Evolutionary conservation across 75 land plant species (phyloP).

Genomic region (Sequoia sempervirens): DNA sequence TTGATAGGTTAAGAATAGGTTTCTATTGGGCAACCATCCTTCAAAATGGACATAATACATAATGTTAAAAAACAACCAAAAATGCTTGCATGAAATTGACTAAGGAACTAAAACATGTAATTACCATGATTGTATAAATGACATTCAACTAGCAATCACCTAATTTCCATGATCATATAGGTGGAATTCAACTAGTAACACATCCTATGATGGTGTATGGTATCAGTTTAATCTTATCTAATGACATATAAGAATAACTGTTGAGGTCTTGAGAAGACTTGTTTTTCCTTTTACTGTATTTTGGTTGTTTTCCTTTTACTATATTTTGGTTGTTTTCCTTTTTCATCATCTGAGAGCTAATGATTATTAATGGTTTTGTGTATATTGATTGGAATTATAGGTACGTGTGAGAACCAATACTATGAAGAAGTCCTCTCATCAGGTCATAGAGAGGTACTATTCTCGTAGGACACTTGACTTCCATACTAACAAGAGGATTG

Average conservation of each 20-base stretch:
- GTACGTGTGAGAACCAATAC: conserved; percentile 13
- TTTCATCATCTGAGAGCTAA: neutral
- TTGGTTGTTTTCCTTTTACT: neutral
- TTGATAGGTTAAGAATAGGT: neutral
- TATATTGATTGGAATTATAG: neutral
- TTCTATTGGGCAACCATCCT: neutral
- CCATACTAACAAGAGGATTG: conserved; percentile 64
- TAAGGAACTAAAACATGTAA: too few species aligned
- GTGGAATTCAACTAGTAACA: neutral
- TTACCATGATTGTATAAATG: neutral
- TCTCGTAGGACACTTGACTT: conserved; percentile 62
- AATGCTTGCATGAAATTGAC: neutral
- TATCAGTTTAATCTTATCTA: neutral
- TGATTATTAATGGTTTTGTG: neutral
- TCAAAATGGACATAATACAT: too few species aligned
- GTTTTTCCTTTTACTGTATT: too few species aligned
- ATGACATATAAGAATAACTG: neutral
- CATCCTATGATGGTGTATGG: neutral
- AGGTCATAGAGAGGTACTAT: conserved; percentile 40
- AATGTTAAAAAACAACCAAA: too few species aligned
- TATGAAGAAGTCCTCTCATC: conserved; percentile 11
- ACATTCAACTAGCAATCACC: neutral
- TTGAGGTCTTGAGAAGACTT: neutral
- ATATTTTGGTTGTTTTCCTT: too few species aligned
- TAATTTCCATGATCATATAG: neutral